Evolutionary conservation across 2,329 filamentous ascomycete genomes (phyloP).

Genomic region (Didymella pinodella): DNA sequence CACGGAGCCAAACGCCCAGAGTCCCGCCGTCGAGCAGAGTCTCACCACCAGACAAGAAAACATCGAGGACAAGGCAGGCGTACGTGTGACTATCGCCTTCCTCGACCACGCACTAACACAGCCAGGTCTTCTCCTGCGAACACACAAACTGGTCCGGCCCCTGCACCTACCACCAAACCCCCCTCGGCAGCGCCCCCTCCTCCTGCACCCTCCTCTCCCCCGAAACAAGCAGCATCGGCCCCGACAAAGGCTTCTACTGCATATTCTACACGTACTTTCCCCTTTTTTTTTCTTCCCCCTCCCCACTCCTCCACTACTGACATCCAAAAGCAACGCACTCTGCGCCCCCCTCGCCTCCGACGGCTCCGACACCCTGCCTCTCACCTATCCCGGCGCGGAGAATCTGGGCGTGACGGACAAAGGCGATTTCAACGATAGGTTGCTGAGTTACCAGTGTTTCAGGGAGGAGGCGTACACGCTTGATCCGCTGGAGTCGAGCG

Average conservation of each 20-base stretch:
- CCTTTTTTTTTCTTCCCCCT: not conserved
- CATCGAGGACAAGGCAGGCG: not conserved
- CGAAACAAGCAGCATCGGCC: constrained; percentile 30
- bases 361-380: constrained; percentile 16
- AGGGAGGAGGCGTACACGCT: not conserved
- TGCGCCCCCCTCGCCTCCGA: constrained; percentile 25
- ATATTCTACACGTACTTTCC: constrained; percentile 40
- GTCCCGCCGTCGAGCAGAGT: not conserved
- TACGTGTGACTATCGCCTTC: too few relatives aligned
- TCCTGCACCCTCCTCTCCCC: constrained; percentile 32
- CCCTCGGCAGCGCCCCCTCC: constrained; percentile 24
- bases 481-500: not conserved
- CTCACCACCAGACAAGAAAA: not conserved
- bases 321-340: constrained; percentile 25
- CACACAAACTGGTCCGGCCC: constrained; percentile 33
- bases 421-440: constrained; percentile 32
- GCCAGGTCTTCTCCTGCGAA: constrained; percentile 39
- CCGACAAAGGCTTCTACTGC: constrained; percentile 36
- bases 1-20: not conserved
- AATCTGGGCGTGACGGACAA: constrained; percentile 27
- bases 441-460: constrained; percentile 10
- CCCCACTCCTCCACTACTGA: not conserved
- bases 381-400: constrained; percentile 25
- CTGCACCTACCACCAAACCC: constrained; percentile 25
- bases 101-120: not conserved